A percentile compares a stretch with the other conserved stretches of the same genome.
Evolutionary conservation across 192 early-diverging fungal species (phyloP).

Genomic region (Nowakowskiella sp.): DNA sequence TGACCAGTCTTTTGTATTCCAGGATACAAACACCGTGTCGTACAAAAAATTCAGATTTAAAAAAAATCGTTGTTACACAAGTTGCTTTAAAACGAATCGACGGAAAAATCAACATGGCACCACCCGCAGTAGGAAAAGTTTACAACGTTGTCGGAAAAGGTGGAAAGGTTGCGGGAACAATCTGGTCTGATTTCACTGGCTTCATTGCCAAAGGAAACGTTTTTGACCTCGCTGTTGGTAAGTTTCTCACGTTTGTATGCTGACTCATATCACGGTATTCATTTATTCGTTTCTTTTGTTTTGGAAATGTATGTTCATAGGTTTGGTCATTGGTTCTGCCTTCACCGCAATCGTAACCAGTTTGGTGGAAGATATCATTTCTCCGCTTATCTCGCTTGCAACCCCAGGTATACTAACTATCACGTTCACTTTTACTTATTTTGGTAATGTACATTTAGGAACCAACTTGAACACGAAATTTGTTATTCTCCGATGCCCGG

Average conservation of each 20-base stretch:
- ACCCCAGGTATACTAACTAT: constrained; percentile 26
- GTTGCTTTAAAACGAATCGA: too few species aligned
- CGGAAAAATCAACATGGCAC: too few species aligned
- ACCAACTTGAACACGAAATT: constrained; percentile 23
- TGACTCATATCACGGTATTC: too few species aligned
- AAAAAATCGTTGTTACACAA: too few species aligned
- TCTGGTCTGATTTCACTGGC: constrained; percentile 45
- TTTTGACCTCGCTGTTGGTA: constrained; percentile 57
- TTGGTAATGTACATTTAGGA: constrained; percentile 1
- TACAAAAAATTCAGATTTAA: too few species aligned
- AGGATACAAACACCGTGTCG: too few species aligned
- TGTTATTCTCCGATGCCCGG: constrained; percentile 21
- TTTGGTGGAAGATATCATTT: constrained; percentile 44
- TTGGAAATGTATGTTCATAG: too few species aligned
- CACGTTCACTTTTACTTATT: constrained; percentile 21
- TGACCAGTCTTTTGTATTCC: too few species aligned
- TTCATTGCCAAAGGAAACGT: constrained; percentile 55
- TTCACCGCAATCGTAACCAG: constrained; percentile 45
- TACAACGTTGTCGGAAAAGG: too few species aligned
- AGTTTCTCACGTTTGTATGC: too few species aligned
- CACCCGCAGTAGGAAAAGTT: too few species aligned
- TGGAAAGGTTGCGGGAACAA: constrained; percentile 35
- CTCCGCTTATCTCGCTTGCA: constrained; percentile 54
- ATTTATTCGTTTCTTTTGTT: too few species aligned
- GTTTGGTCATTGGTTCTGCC: constrained; percentile 60